Conservation (phyloP, 352 stramenopile genomes). For the Phytopythium boreale region DNA sequence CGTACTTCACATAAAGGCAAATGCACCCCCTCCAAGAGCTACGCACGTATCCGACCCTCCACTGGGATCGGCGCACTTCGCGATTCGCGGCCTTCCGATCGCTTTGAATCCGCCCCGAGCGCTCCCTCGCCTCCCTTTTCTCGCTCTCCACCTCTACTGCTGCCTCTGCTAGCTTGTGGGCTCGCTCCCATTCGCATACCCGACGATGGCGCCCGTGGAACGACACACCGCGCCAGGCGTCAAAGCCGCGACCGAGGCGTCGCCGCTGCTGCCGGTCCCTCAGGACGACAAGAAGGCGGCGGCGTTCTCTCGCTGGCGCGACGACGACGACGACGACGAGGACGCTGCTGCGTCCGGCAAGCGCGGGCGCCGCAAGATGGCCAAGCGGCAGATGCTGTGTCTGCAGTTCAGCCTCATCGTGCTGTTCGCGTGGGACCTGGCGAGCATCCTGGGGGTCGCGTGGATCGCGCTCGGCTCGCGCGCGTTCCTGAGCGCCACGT, state of each 20-base stretch:
- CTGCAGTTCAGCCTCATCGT: slow-evolving; percentile 68
- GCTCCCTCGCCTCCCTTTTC: not conserved
- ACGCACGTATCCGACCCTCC: not conserved
- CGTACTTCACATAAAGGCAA: too few relatives aligned
- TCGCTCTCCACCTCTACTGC: not conserved
- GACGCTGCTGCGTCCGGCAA: not conserved
- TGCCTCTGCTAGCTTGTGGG: not conserved
- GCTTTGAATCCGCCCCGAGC: not conserved
- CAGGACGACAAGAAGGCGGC: slow-evolving; percentile 28
- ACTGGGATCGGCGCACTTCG: not conserved
- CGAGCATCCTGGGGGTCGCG: slow-evolving; percentile 46
- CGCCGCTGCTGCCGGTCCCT: slow-evolving; percentile 28
- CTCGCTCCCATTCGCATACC: not conserved
- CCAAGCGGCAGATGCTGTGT: slow-evolving; percentile 56
- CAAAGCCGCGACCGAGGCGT: slow-evolving; percentile 18
- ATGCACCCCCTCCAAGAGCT: not conserved
- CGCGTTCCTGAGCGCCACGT: slow-evolving; percentile 32
- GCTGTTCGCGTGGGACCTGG: slow-evolving; percentile 47
- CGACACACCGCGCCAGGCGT: not conserved
- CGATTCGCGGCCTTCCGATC: not conserved
- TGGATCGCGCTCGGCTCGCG: slow-evolving; percentile 44
- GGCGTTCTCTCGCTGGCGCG: slow-evolving; percentile 47
- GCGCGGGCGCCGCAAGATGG: slow-evolving; percentile 14
- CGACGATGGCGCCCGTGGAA: not conserved
- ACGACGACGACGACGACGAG: slow-evolving; percentile 26